Percentiles rank a stretch among this genome's conserved stretches.
Evolutionary conservation across 805 yeast species (phyloP).

Genomic region (Candida ovalis): DNA sequence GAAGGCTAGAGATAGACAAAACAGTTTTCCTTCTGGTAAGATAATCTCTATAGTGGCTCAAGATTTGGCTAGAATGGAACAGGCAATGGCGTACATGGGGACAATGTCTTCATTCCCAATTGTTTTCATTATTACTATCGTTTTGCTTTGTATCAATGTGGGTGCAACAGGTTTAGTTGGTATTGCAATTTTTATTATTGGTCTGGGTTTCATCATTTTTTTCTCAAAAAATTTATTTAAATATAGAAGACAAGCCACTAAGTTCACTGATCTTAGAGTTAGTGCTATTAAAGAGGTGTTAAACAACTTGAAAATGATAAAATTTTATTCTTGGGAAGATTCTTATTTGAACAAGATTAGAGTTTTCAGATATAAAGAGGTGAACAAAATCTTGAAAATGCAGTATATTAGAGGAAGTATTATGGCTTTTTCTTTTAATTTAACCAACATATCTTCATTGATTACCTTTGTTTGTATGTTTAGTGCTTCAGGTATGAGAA

Average conservation of each 20-base stretch:
- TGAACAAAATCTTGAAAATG: slow-evolving; percentile 51
- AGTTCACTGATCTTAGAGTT: slow-evolving; percentile 72
- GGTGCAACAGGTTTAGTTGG: slow-evolving; percentile 79
- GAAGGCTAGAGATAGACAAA: slow-evolving; percentile 51
- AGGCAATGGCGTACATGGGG: slow-evolving; percentile 63
- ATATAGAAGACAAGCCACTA: slow-evolving; percentile 51
- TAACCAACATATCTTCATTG: slow-evolving; percentile 67
- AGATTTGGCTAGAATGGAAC: slow-evolving; percentile 73
- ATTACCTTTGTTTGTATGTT: slow-evolving; percentile 42
- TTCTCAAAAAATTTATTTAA: slow-evolving; percentile 47
- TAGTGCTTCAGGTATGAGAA: slow-evolving; percentile 33
- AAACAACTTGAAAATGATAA: slow-evolving; percentile 72
- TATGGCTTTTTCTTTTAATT: slow-evolving; percentile 56
- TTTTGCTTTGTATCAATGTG: slow-evolving; percentile 57
- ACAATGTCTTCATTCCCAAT: slow-evolving; percentile 60
- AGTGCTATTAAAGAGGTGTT: slow-evolving; percentile 71
- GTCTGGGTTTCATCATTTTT: slow-evolving; percentile 41
- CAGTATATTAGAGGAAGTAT: slow-evolving; percentile 55
- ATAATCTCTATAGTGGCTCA: slow-evolving; percentile 75
- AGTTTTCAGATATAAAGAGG: slow-evolving; percentile 56
- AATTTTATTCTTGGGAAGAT: slow-evolving; percentile 85
- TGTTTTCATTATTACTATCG: slow-evolving; percentile 56
- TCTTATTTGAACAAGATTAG: slow-evolving; percentile 61
- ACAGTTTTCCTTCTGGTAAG: slow-evolving; percentile 59
- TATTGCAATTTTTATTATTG: slow-evolving; percentile 50